Evolutionary conservation across 2,329 filamentous ascomycete species (phyloP).

Genomic region (Xylaria sp.): DNA sequence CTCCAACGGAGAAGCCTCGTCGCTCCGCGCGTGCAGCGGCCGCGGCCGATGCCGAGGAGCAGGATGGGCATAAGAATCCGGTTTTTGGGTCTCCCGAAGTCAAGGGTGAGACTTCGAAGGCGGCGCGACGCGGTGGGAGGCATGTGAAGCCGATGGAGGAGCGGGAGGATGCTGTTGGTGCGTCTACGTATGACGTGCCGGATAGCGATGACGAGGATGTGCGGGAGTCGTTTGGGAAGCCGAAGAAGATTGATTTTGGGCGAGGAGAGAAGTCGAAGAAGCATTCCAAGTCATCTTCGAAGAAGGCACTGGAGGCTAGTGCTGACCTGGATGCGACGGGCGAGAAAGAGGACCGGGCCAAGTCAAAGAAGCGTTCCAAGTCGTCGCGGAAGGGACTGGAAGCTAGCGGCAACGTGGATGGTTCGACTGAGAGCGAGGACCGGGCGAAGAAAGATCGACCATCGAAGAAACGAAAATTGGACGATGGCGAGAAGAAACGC

Average conservation of each 20-base stretch:
- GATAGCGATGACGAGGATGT: slow-evolving; percentile 18
- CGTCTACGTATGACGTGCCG: slow-evolving; percentile 22
- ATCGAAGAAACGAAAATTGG: slow-evolving; percentile 15
- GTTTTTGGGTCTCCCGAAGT: slow-evolving; percentile 26
- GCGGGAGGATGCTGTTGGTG: slow-evolving; percentile 9
- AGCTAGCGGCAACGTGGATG: too few relatives aligned
- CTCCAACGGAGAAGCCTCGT: slow-evolving; percentile 10
- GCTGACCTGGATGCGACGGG: slow-evolving; percentile 21
- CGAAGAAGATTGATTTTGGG: slow-evolving; percentile 25
- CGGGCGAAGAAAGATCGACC: slow-evolving; percentile 10
- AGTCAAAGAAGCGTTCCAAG: slow-evolving; percentile 11
- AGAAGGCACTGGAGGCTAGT: slow-evolving; percentile 27
- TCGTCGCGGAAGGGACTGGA: too few relatives aligned
- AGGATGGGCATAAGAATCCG: slow-evolving; percentile 19
- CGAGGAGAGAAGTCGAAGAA: slow-evolving; percentile 6
- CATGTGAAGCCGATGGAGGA: slow-evolving; percentile 3
- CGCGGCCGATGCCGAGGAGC: not conserved
- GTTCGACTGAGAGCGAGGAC: too few relatives aligned
- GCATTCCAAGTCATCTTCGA: slow-evolving; percentile 1
- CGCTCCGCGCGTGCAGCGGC: not conserved
- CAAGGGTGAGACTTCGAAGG: slow-evolving; percentile 20
- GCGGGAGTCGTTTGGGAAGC: slow-evolving; percentile 17
- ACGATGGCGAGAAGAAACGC: slow-evolving; percentile 1
- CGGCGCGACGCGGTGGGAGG: slow-evolving; percentile 10
- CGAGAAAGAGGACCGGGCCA: not conserved